These are phyloP conservation scores for Phytophthora sojae DNA, from an alignment of 352 stramenopile species.

Conservation along the genomic window DNA sequence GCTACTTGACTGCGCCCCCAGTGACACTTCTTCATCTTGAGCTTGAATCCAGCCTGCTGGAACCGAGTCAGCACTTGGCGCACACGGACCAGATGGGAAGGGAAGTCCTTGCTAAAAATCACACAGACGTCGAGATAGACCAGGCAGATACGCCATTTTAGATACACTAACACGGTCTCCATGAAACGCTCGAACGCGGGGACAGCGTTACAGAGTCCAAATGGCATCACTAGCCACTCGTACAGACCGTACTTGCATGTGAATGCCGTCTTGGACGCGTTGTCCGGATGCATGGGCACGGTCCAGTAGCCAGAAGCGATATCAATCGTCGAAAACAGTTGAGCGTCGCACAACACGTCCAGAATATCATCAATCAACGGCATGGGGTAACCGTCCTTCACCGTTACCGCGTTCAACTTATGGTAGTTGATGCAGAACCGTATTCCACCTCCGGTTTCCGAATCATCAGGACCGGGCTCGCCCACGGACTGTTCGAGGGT, in stretches of 20 bases:
- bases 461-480: no score
- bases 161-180: slow-evolving; percentile 5
- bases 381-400: no score
- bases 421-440: no score
- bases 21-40: slow-evolving; percentile 22
- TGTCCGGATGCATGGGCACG: neutral
- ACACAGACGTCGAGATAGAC: slow-evolving; percentile 10
- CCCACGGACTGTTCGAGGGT: no score
- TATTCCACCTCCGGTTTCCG: no score
- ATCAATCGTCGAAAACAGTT: slow-evolving; percentile 20
- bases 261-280: neutral
- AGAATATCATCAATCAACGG: no score
- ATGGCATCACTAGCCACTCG: neutral
- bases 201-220: slow-evolving; percentile 5
- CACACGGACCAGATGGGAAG: neutral
- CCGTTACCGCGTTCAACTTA: no score
- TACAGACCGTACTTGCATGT: neutral
- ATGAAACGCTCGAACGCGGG: neutral
- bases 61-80: slow-evolving; percentile 2
- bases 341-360: no score
- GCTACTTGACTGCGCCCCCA: slow-evolving; percentile 9
- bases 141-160: slow-evolving; percentile 7
- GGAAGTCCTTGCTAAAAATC: slow-evolving; percentile 7
- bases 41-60: neutral
- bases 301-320: slow-evolving; percentile 5